These are phyloP conservation scores for Casuarina glauca DNA, from an alignment of 306 rosid genomes.

Conservation along the genomic window DNA sequence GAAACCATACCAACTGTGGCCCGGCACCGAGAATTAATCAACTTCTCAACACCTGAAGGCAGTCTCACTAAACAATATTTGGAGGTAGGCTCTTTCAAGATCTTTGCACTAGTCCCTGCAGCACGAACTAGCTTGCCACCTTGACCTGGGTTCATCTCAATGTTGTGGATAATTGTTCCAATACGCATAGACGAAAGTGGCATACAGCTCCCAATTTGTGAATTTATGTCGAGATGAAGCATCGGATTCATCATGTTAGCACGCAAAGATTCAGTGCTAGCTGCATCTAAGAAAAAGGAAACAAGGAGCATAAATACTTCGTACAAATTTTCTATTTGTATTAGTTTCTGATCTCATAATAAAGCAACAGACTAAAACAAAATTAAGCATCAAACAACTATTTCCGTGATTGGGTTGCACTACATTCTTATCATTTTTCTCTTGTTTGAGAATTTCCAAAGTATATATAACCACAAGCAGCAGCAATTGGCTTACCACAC, in stretches of 20 bases:
- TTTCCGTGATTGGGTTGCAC: neutral
- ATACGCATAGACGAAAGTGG: constrained; percentile 80
- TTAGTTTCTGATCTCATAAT: neutral
- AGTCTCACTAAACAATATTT: constrained; percentile 57
- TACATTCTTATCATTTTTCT: neutral
- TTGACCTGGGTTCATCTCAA: constrained; percentile 81
- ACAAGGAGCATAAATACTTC: neutral
- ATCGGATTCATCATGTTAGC: constrained; percentile 54
- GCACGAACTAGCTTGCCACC: constrained; percentile 90
- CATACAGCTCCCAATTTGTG: constrained; percentile 84
- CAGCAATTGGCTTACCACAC: neutral
- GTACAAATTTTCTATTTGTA: neutral
- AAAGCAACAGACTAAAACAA: neutral
- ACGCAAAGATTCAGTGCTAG: constrained; percentile 29
- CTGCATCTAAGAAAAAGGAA: constrained; percentile 29
- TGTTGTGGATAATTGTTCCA: constrained; percentile 84
- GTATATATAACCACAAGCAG: neutral
- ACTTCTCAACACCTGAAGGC: constrained; percentile 68
- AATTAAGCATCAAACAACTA: neutral
- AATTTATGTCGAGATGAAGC: constrained; percentile 68
- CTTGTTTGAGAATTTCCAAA: neutral
- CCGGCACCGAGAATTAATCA: constrained; percentile 67
- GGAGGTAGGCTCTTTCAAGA: constrained; percentile 69
- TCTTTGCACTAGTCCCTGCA: constrained; percentile 83
- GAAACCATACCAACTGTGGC: constrained; percentile 82